Conservation (phyloP, 148 eudicot genomes). For the Amaranthus cruentus region DNA sequence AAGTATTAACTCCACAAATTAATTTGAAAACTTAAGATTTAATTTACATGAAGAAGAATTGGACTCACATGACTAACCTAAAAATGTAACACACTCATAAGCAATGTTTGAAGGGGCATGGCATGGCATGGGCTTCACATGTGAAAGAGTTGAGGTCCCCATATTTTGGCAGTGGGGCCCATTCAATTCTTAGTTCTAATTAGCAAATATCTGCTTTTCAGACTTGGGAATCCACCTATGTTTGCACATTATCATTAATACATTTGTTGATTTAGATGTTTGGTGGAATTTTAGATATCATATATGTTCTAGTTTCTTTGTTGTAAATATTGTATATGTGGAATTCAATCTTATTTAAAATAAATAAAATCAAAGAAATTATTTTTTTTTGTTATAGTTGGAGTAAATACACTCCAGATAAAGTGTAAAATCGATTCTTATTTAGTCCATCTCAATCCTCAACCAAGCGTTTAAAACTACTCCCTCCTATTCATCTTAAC, state of each 20-base stretch:
- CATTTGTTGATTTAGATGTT: not conserved
- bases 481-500: too few relatives aligned
- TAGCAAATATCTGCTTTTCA: slow-evolving; percentile 6
- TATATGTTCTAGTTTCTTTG: too few relatives aligned
- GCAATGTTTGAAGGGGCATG: not conserved
- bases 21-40: too few relatives aligned
- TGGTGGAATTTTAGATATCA: too few relatives aligned
- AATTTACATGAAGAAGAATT: not conserved
- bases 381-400: too few relatives aligned
- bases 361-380: too few relatives aligned
- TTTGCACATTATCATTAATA: not conserved
- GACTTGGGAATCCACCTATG: slow-evolving; percentile 13
- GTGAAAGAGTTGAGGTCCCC: slow-evolving; percentile 5
- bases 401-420: too few relatives aligned
- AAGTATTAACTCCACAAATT: not conserved
- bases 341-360: too few relatives aligned
- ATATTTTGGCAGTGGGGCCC: not conserved
- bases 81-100: slow-evolving; percentile 3
- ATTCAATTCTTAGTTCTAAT: not conserved
- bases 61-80: slow-evolving; percentile 13
- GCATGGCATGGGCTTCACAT: not conserved
- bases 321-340: too few relatives aligned
- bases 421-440: too few relatives aligned
- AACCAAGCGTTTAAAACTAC: too few relatives aligned
- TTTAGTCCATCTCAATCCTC: too few relatives aligned